phyloP scores from a whole-genome alignment of 2,329 filamentous ascomycete species.

The Neodidymelliopsis sp. region DNA sequence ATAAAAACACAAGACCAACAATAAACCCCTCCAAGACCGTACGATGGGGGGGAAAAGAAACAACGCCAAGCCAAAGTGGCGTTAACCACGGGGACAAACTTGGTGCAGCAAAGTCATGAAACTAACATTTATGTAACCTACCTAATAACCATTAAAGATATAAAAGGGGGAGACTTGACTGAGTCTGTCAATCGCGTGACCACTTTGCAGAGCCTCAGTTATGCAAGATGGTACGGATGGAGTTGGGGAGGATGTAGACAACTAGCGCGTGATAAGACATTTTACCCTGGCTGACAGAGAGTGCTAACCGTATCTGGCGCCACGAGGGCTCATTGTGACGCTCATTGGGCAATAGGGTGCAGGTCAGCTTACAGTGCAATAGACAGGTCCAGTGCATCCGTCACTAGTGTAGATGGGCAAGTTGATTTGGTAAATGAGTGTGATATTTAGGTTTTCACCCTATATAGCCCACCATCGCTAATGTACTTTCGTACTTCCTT shows the following conservation, averaged over 20 bases:
- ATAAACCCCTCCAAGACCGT: no score
- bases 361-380: background rate
- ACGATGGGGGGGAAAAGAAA: constrained; percentile 1
- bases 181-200: background rate
- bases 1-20: no score
- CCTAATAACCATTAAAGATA: constrained; percentile 12
- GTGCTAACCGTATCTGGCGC: constrained; percentile 26
- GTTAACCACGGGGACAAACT: background rate
- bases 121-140: background rate
- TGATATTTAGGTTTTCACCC: constrained; percentile 49
- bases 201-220: background rate
- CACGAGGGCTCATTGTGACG: constrained; percentile 23
- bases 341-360: constrained; percentile 25
- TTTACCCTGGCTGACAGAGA: constrained; percentile 21
- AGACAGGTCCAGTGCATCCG: background rate
- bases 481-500: constrained; percentile 8
- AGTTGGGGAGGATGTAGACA: constrained; percentile 13
- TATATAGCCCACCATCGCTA: constrained; percentile 27
- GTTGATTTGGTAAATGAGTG: constrained; percentile 38
- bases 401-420: background rate
- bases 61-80: constrained; percentile 12
- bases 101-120: background rate
- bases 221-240: constrained; percentile 16
- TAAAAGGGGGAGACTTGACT: background rate
- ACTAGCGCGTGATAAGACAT: constrained; percentile 30